These are phyloP conservation scores for Starmerella roubikii DNA, from an alignment of 805 yeast species.

Conservation along the genomic window DNA sequence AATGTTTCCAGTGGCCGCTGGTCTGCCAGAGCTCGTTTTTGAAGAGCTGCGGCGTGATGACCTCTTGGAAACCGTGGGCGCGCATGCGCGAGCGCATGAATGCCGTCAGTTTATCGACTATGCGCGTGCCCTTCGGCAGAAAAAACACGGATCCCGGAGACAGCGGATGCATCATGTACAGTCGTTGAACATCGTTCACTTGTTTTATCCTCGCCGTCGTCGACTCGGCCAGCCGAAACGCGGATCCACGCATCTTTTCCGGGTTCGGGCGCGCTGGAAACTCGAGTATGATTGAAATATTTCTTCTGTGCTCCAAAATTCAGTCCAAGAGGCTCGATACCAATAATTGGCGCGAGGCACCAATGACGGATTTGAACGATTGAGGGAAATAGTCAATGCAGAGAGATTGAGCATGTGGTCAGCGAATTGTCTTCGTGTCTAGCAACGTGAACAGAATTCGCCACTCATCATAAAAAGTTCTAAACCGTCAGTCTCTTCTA, in stretches of 20 bases:
- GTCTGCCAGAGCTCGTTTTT: conserved; percentile 73
- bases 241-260: conserved; percentile 4
- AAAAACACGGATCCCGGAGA: conserved; percentile 92
- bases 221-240: conserved; percentile 8
- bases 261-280: no score
- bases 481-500: no score
- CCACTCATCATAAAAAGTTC: no score
- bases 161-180: conserved; percentile 63
- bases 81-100: conserved; percentile 81
- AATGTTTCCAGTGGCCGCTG: conserved; percentile 94
- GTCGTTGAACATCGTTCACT: conserved; percentile 52
- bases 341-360: no score
- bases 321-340: no score
- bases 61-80: conserved; percentile 77
- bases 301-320: no score
- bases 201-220: conserved; percentile 19
- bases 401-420: no score
- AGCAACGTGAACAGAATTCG: no score
- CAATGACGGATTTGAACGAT: no score
- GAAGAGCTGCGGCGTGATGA: conserved; percentile 80
- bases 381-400: no score
- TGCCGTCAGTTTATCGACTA: conserved; percentile 61
- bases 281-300: no score
- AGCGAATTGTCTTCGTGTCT: no score
- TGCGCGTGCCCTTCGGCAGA: conserved; percentile 80